Evolutionary conservation across 768 basidiomycete genomes (phyloP), one percentile per base, ranked within the genome.

Genomic region (Hygrocybe punicea): DNA sequence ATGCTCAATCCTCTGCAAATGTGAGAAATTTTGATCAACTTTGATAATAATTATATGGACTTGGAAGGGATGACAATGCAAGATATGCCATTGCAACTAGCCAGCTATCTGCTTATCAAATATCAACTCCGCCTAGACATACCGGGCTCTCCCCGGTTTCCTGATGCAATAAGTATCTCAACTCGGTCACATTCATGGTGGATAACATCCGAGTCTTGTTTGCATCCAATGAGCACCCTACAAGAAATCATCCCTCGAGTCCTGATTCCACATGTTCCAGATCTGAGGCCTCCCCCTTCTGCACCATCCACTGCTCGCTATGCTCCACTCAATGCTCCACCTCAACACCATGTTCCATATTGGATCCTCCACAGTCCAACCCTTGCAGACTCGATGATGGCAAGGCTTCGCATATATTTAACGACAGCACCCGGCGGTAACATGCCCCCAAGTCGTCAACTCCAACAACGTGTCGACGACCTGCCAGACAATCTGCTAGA

Each of bases 331-430:
- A 29, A 4, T 19, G 46, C 46, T 48, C 46, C 46, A 48, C 46
- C 46, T 48, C 46, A 21, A 48, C 46, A 48, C 46, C 46, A 48
- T 48, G 46, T 48, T n/a, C 46, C 46, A n/a, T 48, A 48, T n/a
- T 48, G 46, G 46, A 48, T 48, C 46, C 46, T 48, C 46, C 46
- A 48, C 46, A 48, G 46, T 48, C 46, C 46, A 48, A 48, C 46
- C 46, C n/a, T 48, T 48, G 46, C 46, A 48, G 46, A 48, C 46
- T 48, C 46, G n/a, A 48, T 48, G 46, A 48, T 48, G 46, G 46
- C 5, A 48, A 48, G 23, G n/a, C 46, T 48, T 48, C n/a, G 46
- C 46, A 48, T n/a, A 48, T 48, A 48, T 48, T 48, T 48, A 48
- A 48, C 14, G n/a, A 48, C 46, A 19, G 46, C 21, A 7, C 46